Base-by-base conservation (phyloP, 306 rosid species). In the Trifolium fragiferum region DNA sequence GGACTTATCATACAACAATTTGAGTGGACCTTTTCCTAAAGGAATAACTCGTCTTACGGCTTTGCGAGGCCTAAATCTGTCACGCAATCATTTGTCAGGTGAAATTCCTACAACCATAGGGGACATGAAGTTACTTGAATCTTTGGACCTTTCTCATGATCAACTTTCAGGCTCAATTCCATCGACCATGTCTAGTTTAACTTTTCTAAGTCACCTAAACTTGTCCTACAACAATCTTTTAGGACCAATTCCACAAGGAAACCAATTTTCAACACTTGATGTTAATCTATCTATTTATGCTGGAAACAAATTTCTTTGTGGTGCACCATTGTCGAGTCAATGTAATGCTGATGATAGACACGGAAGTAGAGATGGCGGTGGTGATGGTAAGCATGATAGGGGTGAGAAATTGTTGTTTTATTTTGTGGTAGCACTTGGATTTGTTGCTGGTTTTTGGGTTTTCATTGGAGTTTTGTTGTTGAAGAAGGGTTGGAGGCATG, bases 1-100 rank as follows among this genome's bases (percentile, higher is more conserved):
- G 82, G 69, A 78, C 16, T 65, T 78, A 59, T 73, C 82, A 73
- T 43, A 44, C 12, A 65, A 79, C 51, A 44, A 14, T 23, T 63
- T 78, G 43, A 44, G 5, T 41, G 78, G 74, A 79, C 5, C 4
- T 6, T 25, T 79, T 20, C 50, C 50, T 13, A 46, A 14, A 46
- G 51, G 35, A 32, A 72, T 79, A 20, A 65, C 68, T 47, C 38
- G 16, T 6, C 54, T 78, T 20, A 4, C n/a, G 4, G 61, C 20
- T 8, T 60, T 78, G 47, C 53, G 1, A 3, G 46, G 69, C 18
- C 25, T 79, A 33, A 57, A 79, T n/a, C n/a, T 73, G 0, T 79
- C 82, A 21, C 0, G 30, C 53, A 78, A 78, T 54, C 21, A 6
- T 41, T 1, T 78, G 7, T 51, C 15, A 13, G 78, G 73, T 51